These are phyloP conservation scores for Lachnellula subtilissima DNA, from an alignment of 2,329 filamentous ascomycete genomes.

Conservation along the genomic window DNA sequence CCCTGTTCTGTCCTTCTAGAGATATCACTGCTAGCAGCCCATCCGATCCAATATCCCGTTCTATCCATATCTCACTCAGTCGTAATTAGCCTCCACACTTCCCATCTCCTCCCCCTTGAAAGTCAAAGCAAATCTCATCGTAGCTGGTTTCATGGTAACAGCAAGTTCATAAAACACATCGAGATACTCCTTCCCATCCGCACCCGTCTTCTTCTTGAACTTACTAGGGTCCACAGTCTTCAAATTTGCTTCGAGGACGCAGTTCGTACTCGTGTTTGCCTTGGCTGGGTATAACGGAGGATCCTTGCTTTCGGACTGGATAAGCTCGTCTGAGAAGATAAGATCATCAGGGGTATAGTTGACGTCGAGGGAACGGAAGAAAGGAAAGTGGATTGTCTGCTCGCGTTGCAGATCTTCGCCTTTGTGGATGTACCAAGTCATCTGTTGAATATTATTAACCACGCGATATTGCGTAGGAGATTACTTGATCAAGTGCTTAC, in stretches of 20 bases:
- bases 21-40: too few relatives aligned
- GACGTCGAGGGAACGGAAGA: conserved; percentile 9
- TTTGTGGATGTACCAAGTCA: conserved; percentile 22
- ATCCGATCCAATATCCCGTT: too few relatives aligned
- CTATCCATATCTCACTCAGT: too few relatives aligned
- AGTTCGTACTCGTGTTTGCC: conserved; percentile 2
- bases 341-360: background rate
- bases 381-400: conserved; percentile 13
- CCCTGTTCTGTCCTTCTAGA: too few relatives aligned
- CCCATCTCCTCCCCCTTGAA: too few relatives aligned
- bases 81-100: too few relatives aligned
- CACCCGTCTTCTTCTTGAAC: conserved; percentile 1
- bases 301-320: conserved; percentile 1
- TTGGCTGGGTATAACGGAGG: background rate
- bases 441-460: conserved; percentile 6
- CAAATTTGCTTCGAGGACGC: conserved; percentile 4
- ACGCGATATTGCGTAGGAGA: background rate
- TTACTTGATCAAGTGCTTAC: background rate
- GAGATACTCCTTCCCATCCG: conserved; percentile 4
- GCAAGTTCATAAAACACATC: too few relatives aligned
- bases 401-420: conserved; percentile 16
- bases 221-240: background rate
- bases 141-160: too few relatives aligned
- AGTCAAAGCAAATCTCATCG: too few relatives aligned
- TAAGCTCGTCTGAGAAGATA: conserved; percentile 16